These are phyloP conservation scores for Prillingera fragicola DNA, from an alignment of 1,284 basidiomycete genomes.

Conservation along the genomic window DNA sequence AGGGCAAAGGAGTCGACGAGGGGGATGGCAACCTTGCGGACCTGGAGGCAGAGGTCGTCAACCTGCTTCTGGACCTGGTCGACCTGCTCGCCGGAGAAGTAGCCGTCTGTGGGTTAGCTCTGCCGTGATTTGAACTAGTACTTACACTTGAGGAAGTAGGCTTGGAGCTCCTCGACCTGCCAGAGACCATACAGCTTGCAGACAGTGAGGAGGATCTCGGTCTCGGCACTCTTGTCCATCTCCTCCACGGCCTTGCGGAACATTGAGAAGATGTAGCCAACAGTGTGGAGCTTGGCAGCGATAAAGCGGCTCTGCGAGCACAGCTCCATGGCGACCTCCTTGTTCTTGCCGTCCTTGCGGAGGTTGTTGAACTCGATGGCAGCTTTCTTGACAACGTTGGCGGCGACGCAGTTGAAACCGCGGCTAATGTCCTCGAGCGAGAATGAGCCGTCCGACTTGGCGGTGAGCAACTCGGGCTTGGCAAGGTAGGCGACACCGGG, in stretches of 20 bases:
- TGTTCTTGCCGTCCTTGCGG: slow-evolving; percentile 50
- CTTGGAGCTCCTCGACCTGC: slow-evolving; percentile 56
- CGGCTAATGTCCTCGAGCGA: slow-evolving; percentile 51
- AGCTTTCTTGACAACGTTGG: slow-evolving; percentile 55
- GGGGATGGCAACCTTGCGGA: slow-evolving; percentile 51
- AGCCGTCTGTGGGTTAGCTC: slow-evolving; percentile 39
- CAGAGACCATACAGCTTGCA: slow-evolving; percentile 52
- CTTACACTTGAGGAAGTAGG: slow-evolving; percentile 53
- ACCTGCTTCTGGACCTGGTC: slow-evolving; percentile 50
- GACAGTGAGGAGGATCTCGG: slow-evolving; percentile 42
- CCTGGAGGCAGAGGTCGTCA: slow-evolving; percentile 51
- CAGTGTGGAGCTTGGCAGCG: slow-evolving; percentile 52
- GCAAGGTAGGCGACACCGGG: slow-evolving; percentile 53
- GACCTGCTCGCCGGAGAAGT: slow-evolving; percentile 49
- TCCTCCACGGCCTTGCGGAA: slow-evolving; percentile 42
- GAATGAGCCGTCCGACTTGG: slow-evolving; percentile 50
- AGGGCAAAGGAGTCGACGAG: slow-evolving; percentile 55
- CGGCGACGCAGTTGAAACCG: slow-evolving; percentile 53
- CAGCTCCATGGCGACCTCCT: slow-evolving; percentile 54
- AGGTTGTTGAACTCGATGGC: slow-evolving; percentile 49
- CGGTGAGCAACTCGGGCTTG: slow-evolving; percentile 42
- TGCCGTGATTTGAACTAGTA: background rate
- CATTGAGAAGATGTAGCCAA: slow-evolving; percentile 44
- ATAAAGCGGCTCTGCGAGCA: slow-evolving; percentile 55
- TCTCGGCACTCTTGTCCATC: slow-evolving; percentile 27